Evolutionary conservation across 768 basidiomycete genomes (phyloP).

Genomic region (Dacryopinax spathularia): DNA sequence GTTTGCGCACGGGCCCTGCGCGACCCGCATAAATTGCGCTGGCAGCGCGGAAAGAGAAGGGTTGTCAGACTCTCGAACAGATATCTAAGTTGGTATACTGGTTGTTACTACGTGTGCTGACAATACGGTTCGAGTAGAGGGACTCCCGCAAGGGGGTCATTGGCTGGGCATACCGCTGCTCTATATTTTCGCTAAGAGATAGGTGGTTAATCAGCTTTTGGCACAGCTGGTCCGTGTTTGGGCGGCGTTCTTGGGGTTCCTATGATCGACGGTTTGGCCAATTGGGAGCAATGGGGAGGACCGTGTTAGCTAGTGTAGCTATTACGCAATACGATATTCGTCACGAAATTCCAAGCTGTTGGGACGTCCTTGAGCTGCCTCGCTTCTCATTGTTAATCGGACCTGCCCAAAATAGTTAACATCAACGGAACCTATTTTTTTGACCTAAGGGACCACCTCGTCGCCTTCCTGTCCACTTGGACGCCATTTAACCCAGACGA

Average conservation of each 20-base stretch:
- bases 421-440: no score
- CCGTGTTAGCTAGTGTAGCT: no score
- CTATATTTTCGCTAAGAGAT: neutral
- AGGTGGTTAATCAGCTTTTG: neutral
- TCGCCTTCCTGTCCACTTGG: no score
- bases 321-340: no score
- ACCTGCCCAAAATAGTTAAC: no score
- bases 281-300: no score
- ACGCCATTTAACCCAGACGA: no score
- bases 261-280: neutral
- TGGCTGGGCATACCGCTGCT: slow-evolving; percentile 2
- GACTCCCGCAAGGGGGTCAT: neutral
- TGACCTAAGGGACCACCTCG: no score
- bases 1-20: neutral
- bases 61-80: neutral
- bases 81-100: neutral
- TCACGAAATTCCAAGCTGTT: no score
- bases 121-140: neutral
- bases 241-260: neutral
- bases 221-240: neutral
- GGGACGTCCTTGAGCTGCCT: no score
- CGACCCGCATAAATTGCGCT: neutral
- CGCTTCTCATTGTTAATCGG: no score
- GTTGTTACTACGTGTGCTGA: neutral
- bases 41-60: neutral